A percentile compares a stretch with the other conserved stretches of the same genome.
phyloP scores from a whole-genome alignment of 176 grass and related monocot genomes.

The Triticum monococcum region DNA sequence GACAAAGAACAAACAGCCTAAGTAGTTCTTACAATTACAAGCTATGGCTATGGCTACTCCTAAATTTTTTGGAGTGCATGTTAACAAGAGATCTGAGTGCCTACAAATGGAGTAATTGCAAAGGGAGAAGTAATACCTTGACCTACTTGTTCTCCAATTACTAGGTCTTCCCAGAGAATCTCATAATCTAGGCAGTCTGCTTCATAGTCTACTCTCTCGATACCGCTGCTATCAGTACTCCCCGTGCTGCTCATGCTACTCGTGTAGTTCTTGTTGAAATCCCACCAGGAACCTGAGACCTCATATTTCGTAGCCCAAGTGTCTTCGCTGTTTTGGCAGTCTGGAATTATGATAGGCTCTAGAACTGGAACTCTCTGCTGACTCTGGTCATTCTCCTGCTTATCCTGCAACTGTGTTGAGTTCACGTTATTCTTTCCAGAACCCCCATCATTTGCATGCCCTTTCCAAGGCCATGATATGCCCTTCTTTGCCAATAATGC shows the following conservation, averaged over 20 bases:
- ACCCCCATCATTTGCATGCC: slow-evolving; percentile 34
- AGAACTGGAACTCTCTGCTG: slow-evolving; percentile 21
- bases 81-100: not conserved
- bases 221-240: slow-evolving; percentile 60
- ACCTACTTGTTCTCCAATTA: slow-evolving; percentile 80
- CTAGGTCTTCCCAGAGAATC: slow-evolving; percentile 88
- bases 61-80: not conserved
- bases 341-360: slow-evolving; percentile 45
- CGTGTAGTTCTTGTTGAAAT: slow-evolving; percentile 58
- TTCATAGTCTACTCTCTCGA: slow-evolving; percentile 61
- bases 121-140: slow-evolving; percentile 58
- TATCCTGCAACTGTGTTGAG: slow-evolving; percentile 49
- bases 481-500: slow-evolving; percentile 63
- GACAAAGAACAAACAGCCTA: not conserved
- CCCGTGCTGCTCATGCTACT: slow-evolving; percentile 72
- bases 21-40: not conserved
- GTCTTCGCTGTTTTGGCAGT: slow-evolving; percentile 36
- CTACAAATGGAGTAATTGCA: slow-evolving; percentile 6
- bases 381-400: slow-evolving; percentile 49
- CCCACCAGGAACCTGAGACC: slow-evolving; percentile 73
- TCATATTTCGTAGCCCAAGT: slow-evolving; percentile 41
- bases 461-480: slow-evolving; percentile 77
- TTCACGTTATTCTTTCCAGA: slow-evolving; percentile 40
- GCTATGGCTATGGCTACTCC: not conserved
- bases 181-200: slow-evolving; percentile 84